Base-by-base conservation (phyloP, 2,329 filamentous ascomycete species). In the Colletotrichum acutatum region DNA sequence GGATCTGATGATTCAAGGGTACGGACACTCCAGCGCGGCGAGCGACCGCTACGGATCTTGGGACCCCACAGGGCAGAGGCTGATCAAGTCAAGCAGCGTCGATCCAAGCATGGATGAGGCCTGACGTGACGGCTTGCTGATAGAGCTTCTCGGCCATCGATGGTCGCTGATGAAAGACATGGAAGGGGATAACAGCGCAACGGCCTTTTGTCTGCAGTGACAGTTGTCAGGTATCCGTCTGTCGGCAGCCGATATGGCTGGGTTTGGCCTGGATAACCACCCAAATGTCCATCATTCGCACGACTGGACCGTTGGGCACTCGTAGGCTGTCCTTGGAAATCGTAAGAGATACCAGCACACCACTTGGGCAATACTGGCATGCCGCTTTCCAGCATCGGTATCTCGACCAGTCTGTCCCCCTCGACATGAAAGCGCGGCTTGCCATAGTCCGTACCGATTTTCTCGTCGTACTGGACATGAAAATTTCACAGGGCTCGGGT, bases 21-120 rank as follows among this genome's bases (percentile, higher is more conserved):
- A 42, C 32, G 11, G 9, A 9, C 12, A 34, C 37, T 42, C 37
- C 37, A 42, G 37, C 37, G 37, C 42, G 19, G 49, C 59, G 26
- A 60, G 58, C 37, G 46, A 28, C 54, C 59, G 53, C 37, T 32
- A 24, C n/a, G n/a, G 26, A 19, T 42, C 37, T 42, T 16, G 37
- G 37, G 7, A 42, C 32, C 28, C 66, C 66, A 64, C 66, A 68
- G 34, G 52, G 22, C 69, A 62, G 46, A 61, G 24, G 53, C n/a
- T 24, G 57, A 34, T 37, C 46, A 52, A 63, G 53, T 26, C 19
- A 59, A 34, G 69, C 42, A 54, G 30, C 46, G 69, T 72, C 66
- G 70, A 72, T 69, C 66, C 66, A 30, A 46, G 22, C 58, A 72
- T 64, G 64, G 69, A 59, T 62, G 28, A 26, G 64, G 52, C 58